These are phyloP conservation scores for Bretschneidera sinensis DNA, from an alignment of 345 rosid genomes.

Conservation along the genomic window DNA sequence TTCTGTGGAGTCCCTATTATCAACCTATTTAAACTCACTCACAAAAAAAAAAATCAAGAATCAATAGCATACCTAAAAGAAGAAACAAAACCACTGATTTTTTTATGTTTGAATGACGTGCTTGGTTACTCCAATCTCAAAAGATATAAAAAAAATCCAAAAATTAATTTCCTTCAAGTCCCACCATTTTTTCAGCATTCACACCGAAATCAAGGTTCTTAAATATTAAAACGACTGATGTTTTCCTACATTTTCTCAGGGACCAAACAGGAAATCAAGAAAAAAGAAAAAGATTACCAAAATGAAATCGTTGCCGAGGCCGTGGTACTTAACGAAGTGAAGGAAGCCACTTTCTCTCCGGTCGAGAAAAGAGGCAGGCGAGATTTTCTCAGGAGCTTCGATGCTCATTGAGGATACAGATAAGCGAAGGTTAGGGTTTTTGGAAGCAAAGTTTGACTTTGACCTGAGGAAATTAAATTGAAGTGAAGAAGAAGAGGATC, in stretches of 20 bases:
- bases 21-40: constrained; percentile 41
- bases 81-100: not conserved
- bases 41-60: not conserved
- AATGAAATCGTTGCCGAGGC: constrained; percentile 97
- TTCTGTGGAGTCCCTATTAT: constrained; percentile 74
- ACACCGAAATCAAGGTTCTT: not conserved
- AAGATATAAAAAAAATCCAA: too few relatives aligned
- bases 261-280: not conserved
- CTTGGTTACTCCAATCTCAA: too few relatives aligned
- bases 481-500: constrained; percentile 18
- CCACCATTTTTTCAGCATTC: not conserved
- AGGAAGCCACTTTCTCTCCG: constrained; percentile 53
- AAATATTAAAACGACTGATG: too few relatives aligned
- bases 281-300: constrained; percentile 36
- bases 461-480: not conserved
- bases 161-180: too few relatives aligned
- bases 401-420: constrained; percentile 39
- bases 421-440: constrained; percentile 24
- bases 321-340: constrained; percentile 89
- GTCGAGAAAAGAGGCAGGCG: constrained; percentile 39
- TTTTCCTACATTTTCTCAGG: not conserved
- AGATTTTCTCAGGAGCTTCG: constrained; percentile 29
- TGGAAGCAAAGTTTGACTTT: constrained; percentile 15
- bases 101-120: too few relatives aligned
- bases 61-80: not conserved